These are phyloP conservation scores for Kwoniella bestiolae DNA, from an alignment of 768 basidiomycete genomes.

Conservation along the genomic window DNA sequence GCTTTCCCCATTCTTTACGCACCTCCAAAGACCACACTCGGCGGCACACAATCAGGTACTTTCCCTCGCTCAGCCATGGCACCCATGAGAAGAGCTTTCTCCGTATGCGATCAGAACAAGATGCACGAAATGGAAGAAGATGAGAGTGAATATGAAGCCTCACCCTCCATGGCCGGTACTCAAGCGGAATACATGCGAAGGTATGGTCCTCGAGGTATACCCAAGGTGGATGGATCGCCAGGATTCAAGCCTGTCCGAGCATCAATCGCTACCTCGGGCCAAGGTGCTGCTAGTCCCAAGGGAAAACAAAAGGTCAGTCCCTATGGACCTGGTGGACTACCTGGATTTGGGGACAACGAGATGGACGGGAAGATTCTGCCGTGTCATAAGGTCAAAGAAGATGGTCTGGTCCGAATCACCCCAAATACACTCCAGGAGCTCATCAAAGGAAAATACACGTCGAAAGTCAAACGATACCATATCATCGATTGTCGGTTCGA, in stretches of 20 bases:
- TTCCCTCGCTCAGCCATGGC: conserved; percentile 40
- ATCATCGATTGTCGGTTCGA: conserved; percentile 97
- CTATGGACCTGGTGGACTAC: conserved; percentile 63
- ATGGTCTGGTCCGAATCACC: conserved; percentile 90
- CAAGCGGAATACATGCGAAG: conserved; percentile 40
- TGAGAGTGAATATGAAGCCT: conserved; percentile 44
- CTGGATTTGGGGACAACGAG: conserved; percentile 92
- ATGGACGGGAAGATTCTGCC: conserved; percentile 89
- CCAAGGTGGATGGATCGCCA: conserved; percentile 46
- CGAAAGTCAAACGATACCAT: conserved; percentile 70
- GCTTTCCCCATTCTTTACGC: conserved; percentile 48
- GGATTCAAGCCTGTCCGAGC: conserved; percentile 35
- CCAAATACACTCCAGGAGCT: conserved; percentile 75
- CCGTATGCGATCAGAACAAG: conserved; percentile 52
- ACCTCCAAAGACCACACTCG: conserved; percentile 24
- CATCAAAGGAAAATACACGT: conserved; percentile 72
- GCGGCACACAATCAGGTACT: conserved; percentile 21
- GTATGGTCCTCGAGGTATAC: conserved; percentile 29
- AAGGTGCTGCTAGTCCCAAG: conserved; percentile 24
- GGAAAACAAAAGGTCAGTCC: conserved; percentile 39
- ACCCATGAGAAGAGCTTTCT: conserved; percentile 55
- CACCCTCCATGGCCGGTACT: conserved; percentile 39
- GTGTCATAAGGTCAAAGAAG: conserved; percentile 90
- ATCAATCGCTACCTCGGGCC: conserved; percentile 29
- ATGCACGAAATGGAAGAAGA: conserved; percentile 45